Percentiles rank a stretch among this genome's conserved stretches.
phyloP scores from a whole-genome alignment of 2,329 filamentous ascomycete species.

The Curvularia verruculosa region DNA sequence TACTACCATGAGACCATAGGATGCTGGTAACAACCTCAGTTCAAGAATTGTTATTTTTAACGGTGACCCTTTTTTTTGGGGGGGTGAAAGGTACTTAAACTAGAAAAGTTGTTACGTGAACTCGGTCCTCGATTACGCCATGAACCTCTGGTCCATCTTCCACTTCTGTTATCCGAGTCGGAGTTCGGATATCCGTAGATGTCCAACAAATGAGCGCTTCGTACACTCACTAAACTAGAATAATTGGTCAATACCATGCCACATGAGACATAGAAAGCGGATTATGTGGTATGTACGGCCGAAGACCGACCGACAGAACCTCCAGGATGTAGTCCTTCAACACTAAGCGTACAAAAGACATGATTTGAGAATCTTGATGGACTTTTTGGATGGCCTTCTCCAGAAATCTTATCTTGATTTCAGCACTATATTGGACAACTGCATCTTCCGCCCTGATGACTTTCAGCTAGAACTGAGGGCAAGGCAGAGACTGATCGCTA shows the following conservation, averaged over 20 bases:
- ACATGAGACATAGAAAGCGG: background rate
- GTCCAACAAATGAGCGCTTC: background rate
- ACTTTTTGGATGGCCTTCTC: no score
- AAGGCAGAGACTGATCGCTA: slow-evolving; percentile 53
- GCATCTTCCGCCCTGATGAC: background rate
- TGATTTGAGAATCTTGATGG: background rate
- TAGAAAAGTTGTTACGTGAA: background rate
- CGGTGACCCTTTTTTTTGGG: background rate
- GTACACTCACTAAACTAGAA: background rate
- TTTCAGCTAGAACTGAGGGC: slow-evolving; percentile 55
- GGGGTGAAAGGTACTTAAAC: background rate
- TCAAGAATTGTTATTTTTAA: background rate
- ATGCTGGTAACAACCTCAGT: background rate
- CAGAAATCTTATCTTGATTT: no score
- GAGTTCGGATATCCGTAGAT: slow-evolving; percentile 6
- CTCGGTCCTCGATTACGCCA: background rate
- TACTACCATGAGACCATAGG: background rate
- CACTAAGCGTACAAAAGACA: background rate
- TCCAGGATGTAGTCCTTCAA: background rate
- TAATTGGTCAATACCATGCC: background rate
- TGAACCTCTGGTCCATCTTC: background rate
- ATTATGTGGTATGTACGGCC: slow-evolving; percentile 2
- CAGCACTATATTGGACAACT: background rate
- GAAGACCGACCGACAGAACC: slow-evolving; percentile 4
- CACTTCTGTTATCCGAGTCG: background rate